phyloP scores from a whole-genome alignment of 768 basidiomycete genomes.

The Aureoboletus auriporus region DNA sequence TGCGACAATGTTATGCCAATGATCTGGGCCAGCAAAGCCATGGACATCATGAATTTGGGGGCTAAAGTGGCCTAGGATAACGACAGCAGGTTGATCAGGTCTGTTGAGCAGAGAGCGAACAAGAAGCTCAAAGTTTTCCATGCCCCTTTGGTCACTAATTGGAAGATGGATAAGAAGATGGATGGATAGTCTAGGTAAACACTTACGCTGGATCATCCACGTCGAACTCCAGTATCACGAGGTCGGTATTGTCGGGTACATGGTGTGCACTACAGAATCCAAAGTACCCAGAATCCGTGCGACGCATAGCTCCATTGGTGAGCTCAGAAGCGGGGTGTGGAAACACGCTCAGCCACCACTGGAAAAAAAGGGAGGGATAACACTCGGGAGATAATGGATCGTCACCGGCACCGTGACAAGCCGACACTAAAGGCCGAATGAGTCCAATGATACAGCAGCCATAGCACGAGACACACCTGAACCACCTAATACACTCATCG shows the following conservation, averaged over 20 bases:
- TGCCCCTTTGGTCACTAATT: conserved; percentile 59
- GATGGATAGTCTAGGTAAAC: not conserved
- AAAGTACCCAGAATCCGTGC: conserved; percentile 92
- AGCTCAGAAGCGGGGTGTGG: conserved; percentile 97
- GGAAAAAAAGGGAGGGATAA: conserved; percentile 93
- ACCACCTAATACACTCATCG: conserved; percentile 86
- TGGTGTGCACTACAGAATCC: conserved; percentile 92
- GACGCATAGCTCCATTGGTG: conserved; percentile 94
- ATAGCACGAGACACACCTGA: conserved; percentile 53
- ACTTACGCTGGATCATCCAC: conserved; percentile 83
- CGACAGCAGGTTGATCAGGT: conserved; percentile 85
- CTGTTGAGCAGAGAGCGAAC: conserved; percentile 88
- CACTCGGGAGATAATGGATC: conserved; percentile 80
- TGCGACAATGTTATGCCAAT: conserved; percentile 85
- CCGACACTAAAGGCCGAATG: conserved; percentile 56
- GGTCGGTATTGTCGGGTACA: conserved; percentile 88
- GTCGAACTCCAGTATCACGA: conserved; percentile 95
- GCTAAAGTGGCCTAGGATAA: conserved; percentile 93
- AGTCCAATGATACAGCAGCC: not conserved
- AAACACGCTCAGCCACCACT: conserved; percentile 98
- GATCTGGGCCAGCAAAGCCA: conserved; percentile 88
- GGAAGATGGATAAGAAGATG: not conserved
- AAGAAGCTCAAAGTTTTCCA: conserved; percentile 88
- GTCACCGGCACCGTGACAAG: conserved; percentile 91
- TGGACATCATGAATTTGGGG: conserved; percentile 76